These are phyloP conservation scores for Purshia tridentata DNA, from an alignment of 306 rosid genomes.

Conservation along the genomic window DNA sequence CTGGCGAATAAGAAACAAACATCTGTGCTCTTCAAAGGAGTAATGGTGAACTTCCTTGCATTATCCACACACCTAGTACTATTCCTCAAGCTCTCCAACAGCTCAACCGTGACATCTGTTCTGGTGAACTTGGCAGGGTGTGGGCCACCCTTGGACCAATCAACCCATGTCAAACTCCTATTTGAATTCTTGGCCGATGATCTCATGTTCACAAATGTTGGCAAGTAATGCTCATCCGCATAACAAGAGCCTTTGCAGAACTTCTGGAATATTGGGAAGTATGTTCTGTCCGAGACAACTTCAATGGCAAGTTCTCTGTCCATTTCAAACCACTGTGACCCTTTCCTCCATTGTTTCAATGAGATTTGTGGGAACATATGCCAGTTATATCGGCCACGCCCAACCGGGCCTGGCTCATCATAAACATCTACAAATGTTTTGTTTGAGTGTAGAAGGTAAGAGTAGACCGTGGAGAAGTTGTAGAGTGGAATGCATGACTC, in stretches of 20 bases:
- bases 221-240: slow-evolving; percentile 80
- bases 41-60: slow-evolving; percentile 59
- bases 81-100: slow-evolving; percentile 50
- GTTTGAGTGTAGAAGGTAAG: slow-evolving; percentile 56
- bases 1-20: slow-evolving; percentile 32
- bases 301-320: slow-evolving; percentile 54
- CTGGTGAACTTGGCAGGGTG: slow-evolving; percentile 62
- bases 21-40: background rate
- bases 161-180: slow-evolving; percentile 78
- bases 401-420: slow-evolving; percentile 61
- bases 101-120: slow-evolving; percentile 44
- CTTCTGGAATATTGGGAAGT: slow-evolving; percentile 55
- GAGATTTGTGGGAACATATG: slow-evolving; percentile 54
- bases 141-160: slow-evolving; percentile 75
- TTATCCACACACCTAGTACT: slow-evolving; percentile 42
- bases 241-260: slow-evolving; percentile 54
- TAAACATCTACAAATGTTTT: slow-evolving; percentile 47
- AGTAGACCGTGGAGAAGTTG: slow-evolving; percentile 72
- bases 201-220: slow-evolving; percentile 58
- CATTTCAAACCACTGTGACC: slow-evolving; percentile 90
- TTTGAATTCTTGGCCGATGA: slow-evolving; percentile 57
- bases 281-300: slow-evolving; percentile 53
- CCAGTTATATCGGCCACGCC: slow-evolving; percentile 60
- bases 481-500: slow-evolving; percentile 84
- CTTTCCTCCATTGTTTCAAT: slow-evolving; percentile 71